Conservation (phyloP, 805 yeast species). For the Lachancea waltii region DNA sequence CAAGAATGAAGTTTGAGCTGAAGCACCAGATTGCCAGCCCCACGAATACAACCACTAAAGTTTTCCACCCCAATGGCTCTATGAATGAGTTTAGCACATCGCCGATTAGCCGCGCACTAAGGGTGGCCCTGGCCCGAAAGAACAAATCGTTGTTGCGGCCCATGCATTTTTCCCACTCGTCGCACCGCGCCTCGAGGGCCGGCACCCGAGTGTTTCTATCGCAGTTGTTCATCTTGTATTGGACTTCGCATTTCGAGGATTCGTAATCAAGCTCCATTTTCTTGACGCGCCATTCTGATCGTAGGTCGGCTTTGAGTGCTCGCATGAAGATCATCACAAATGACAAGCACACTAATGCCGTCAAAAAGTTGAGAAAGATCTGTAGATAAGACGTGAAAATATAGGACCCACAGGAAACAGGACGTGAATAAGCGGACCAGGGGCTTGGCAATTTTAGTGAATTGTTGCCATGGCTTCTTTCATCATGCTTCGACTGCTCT, state of each 20-base stretch:
- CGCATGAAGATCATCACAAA: slow-evolving; percentile 39
- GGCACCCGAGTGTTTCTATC: slow-evolving; percentile 49
- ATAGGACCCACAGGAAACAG: slow-evolving; percentile 50
- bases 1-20: slow-evolving; percentile 57
- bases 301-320: slow-evolving; percentile 50
- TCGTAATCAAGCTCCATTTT: slow-evolving; percentile 42
- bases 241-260: slow-evolving; percentile 46
- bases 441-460: slow-evolving; percentile 45
- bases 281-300: slow-evolving; percentile 43
- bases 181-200: slow-evolving; percentile 50
- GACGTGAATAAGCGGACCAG: slow-evolving; percentile 48
- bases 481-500: slow-evolving; percentile 18
- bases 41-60: slow-evolving; percentile 40
- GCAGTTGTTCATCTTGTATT: slow-evolving; percentile 53
- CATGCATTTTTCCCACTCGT: slow-evolving; percentile 63
- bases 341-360: slow-evolving; percentile 40
- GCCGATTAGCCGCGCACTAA: slow-evolving; percentile 60
- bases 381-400: slow-evolving; percentile 57
- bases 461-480: slow-evolving; percentile 5
- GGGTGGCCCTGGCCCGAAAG: slow-evolving; percentile 44
- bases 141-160: slow-evolving; percentile 40
- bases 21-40: slow-evolving; percentile 43
- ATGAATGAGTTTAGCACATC: slow-evolving; percentile 53
- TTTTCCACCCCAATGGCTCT: slow-evolving; percentile 62
- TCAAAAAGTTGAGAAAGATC: slow-evolving; percentile 42